phyloP scores from a whole-genome alignment of 139 green algal genomes.

The Picochlorum sp. region DNA sequence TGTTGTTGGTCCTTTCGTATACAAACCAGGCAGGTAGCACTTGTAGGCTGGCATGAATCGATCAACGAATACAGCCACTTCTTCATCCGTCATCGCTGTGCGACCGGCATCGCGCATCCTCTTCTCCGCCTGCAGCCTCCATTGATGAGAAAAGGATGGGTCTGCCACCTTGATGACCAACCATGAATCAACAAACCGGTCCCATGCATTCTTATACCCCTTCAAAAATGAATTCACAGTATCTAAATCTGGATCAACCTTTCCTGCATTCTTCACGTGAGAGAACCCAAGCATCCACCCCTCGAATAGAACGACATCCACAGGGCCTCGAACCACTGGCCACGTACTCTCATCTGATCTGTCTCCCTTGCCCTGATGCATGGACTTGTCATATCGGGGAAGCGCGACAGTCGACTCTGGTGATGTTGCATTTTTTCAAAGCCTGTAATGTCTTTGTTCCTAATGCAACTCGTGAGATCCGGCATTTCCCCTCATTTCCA shows the following conservation, averaged over 20 bases:
- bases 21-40: constrained; percentile 85
- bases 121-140: constrained; percentile 84
- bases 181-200: constrained; percentile 82
- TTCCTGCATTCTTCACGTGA: constrained; percentile 36
- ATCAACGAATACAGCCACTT: constrained; percentile 84
- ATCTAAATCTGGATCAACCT: constrained; percentile 48
- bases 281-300: constrained; percentile 95
- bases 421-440: constrained; percentile 27
- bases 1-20: constrained; percentile 63
- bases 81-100: constrained; percentile 81
- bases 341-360: constrained; percentile 47
- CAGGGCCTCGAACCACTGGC: constrained; percentile 52
- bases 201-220: constrained; percentile 67
- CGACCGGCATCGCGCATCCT: constrained; percentile 71
- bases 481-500: constrained; percentile 88
- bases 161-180: constrained; percentile 84
- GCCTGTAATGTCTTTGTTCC: constrained; percentile 54
- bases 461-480: constrained; percentile 87
- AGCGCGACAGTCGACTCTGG: constrained; percentile 2
- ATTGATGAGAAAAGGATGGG: constrained; percentile 58
- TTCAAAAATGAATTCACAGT: constrained; percentile 61
- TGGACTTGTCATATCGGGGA: constrained; percentile 89
- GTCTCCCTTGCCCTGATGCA: constrained; percentile 70
- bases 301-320: constrained; percentile 93
- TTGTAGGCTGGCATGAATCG: constrained; percentile 94